These are phyloP conservation scores for Malus asiatica DNA, from an alignment of 306 rosid genomes.

Conservation along the genomic window DNA sequence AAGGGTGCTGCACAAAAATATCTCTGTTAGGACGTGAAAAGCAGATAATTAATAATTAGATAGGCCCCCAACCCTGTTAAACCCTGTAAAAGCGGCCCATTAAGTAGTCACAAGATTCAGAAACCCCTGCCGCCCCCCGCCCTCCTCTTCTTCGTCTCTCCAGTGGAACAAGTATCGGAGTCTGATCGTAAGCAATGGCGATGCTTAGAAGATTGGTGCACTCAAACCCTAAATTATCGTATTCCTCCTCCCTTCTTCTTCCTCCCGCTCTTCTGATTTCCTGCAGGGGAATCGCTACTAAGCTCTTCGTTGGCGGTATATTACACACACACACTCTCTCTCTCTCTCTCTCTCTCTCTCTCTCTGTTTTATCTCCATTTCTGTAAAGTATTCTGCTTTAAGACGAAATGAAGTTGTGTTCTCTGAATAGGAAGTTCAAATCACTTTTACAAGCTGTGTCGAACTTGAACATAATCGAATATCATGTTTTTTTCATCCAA, in stretches of 20 bases:
- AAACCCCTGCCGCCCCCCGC: background rate
- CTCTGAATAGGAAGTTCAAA: no score
- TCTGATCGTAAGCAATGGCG: slow-evolving; percentile 21
- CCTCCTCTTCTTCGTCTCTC: background rate
- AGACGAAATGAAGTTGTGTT: no score
- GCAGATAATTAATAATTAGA: no score
- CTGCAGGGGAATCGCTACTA: slow-evolving; percentile 33
- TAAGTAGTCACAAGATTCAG: background rate
- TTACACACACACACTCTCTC: slow-evolving; percentile 1
- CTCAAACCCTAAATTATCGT: slow-evolving; percentile 1
- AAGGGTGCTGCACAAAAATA: no score
- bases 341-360: slow-evolving; percentile 3
- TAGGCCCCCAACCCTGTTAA: no score
- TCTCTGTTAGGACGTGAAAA: no score
- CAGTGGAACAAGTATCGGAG: background rate
- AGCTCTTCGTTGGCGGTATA: slow-evolving; percentile 50
- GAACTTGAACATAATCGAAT: no score
- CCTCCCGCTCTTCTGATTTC: slow-evolving; percentile 36
- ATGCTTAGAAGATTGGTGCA: slow-evolving; percentile 18
- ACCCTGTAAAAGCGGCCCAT: background rate
- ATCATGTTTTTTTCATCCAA: background rate
- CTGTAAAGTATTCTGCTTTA: no score
- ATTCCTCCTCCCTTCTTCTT: slow-evolving; percentile 10
- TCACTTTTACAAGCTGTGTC: no score
- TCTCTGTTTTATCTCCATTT: no score